These are phyloP conservation scores for Pseudisothecium myosuroides DNA, from an alignment of 225 moss, liverwort and hornwort genomes.

Conservation along the genomic window DNA sequence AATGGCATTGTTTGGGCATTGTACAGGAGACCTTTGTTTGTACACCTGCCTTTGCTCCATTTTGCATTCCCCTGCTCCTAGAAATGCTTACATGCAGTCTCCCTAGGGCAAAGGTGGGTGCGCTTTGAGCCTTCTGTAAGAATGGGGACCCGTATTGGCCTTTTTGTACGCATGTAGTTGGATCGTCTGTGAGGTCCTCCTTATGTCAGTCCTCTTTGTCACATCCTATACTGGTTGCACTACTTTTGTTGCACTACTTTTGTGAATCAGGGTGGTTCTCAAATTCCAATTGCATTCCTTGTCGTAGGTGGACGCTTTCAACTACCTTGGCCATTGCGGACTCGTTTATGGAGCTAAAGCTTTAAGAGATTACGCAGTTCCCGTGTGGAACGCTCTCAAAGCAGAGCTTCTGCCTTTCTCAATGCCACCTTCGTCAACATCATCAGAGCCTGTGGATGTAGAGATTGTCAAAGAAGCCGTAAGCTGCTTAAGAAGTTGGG, in stretches of 20 bases:
- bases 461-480: slow-evolving; percentile 38
- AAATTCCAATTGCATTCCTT: neutral
- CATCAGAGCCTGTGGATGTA: slow-evolving; percentile 20
- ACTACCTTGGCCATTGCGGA: slow-evolving; percentile 54
- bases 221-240: neutral
- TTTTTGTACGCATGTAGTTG: neutral
- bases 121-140: neutral
- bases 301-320: slow-evolving; percentile 61
- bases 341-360: slow-evolving; percentile 34
- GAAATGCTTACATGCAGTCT: slow-evolving; percentile 76
- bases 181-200: neutral
- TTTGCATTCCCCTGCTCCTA: slow-evolving; percentile 59
- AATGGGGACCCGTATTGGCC: neutral
- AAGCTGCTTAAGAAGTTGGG: slow-evolving; percentile 50
- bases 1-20: neutral
- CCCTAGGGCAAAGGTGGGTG: slow-evolving; percentile 61
- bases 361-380: slow-evolving; percentile 5
- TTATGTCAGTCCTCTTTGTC: neutral
- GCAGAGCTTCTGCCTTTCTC: slow-evolving; percentile 38
- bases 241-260: neutral
- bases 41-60: slow-evolving; percentile 54
- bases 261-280: neutral
- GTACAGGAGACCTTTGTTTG: slow-evolving; percentile 57
- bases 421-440: neutral
- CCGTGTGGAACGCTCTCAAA: slow-evolving; percentile 61